Conservation (phyloP, 352 stramenopile genomes). For the Aphanomyces stellatus region DNA sequence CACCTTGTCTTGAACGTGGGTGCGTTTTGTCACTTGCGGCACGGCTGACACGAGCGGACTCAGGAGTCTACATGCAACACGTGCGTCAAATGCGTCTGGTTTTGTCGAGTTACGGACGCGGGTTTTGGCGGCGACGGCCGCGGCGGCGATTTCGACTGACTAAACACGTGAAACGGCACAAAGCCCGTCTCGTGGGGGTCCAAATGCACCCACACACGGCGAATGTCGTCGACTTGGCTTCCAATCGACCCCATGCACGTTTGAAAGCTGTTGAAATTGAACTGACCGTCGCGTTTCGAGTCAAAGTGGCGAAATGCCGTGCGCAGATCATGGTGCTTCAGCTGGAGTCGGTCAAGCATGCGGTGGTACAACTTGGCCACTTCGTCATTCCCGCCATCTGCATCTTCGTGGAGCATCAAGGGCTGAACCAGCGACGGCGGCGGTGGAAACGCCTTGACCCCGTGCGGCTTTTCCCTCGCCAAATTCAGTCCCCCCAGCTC, state of each 20-base stretch:
- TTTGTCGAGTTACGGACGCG: too few relatives aligned
- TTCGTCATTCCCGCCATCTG: not conserved
- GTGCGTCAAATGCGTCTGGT: too few relatives aligned
- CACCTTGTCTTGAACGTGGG: not conserved
- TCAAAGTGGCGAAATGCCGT: slow-evolving; percentile 9
- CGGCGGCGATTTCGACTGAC: not conserved
- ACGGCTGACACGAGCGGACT: not conserved
- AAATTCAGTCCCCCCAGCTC: not conserved
- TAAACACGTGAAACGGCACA: slow-evolving; percentile 3
- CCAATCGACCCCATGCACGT: not conserved
- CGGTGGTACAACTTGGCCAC: not conserved
- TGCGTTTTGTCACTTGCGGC: not conserved
- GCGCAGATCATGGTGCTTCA: slow-evolving; percentile 5
- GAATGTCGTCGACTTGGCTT: not conserved
- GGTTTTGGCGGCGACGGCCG: not conserved
- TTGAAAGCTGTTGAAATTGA: not conserved
- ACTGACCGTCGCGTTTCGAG: not conserved
- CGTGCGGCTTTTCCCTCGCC: not conserved
- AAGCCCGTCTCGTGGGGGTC: not conserved
- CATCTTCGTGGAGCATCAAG: not conserved
- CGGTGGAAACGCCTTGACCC: not conserved
- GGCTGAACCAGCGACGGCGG: not conserved
- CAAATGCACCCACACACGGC: not conserved
- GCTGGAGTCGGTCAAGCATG: not conserved
- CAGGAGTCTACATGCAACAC: not conserved